Base-by-base conservation (phyloP, 805 yeast genomes). In the Teunomyces pallodes region DNA sequence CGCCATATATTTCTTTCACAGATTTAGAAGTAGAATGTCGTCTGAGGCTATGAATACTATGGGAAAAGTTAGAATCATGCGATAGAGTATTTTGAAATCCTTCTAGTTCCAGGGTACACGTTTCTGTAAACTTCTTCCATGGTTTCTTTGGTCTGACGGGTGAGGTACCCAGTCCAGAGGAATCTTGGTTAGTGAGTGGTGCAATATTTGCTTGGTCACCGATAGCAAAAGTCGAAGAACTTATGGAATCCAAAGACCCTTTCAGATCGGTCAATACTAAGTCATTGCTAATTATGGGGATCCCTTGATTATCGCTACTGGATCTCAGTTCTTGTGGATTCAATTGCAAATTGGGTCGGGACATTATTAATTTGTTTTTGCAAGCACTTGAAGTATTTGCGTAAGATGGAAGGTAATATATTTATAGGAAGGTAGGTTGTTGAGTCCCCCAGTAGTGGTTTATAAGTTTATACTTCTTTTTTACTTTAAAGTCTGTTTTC, bases 1-100 rank as follows among this genome's bases (percentile, higher is more conserved):
- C 65, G 6, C 71, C 69, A 49, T 58, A 65, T 3, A 66, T 65
- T n/a, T 64, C 69, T 20, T 56, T 55, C 2, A 59, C 62, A 2
- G 68, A 53, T 43, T 43, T 49, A 20, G 35, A 30, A 10, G 38
- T 39, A 24, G 46, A 9, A 30, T 45, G 29, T 27, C 42, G 16
- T 8, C 36, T 42, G 13, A 43, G 42, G 17, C 32, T 26, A 17
- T 30, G 14, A 31, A 40, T 13, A 40, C 40, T 43, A 9, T 40
- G 14, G 28, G 44, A 28, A 8, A 27, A 17, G 27, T 24, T 24
- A 6, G 43, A 42, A 3, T 17, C 17, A 3, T 24, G 14, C 2
- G 40, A 12, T 9, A 27, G 14, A 27, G 14, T 13, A 38, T 32
- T 35, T 28, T 39, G 30, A 13, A 41, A 12, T n/a, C 33, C 32